Conservation (phyloP, 305 asterid species). For the Rubia occidens region DNA sequence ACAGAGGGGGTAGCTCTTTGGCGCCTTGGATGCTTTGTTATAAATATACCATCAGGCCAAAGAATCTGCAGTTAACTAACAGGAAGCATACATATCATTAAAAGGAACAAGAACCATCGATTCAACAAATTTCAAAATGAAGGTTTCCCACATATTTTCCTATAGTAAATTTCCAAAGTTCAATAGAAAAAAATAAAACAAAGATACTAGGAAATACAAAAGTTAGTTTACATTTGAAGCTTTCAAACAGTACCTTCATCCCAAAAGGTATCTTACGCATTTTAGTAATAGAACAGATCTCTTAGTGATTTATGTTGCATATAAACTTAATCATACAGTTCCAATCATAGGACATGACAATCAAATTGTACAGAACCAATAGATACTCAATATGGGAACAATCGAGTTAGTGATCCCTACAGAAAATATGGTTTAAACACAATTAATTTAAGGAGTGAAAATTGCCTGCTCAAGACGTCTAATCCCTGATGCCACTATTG, state of each 20-base stretch:
- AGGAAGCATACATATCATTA: background rate
- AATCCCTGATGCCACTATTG: constrained; percentile 87
- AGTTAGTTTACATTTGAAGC: background rate
- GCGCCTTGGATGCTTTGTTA: constrained; percentile 88
- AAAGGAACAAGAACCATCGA: background rate
- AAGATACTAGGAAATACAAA: background rate
- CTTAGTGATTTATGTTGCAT: background rate
- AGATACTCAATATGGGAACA: background rate
- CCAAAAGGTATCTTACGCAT: background rate
- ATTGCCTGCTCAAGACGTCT: constrained; percentile 78
- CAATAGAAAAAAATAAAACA: background rate
- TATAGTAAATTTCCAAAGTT: background rate
- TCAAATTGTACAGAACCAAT: background rate
- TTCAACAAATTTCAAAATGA: constrained; percentile 7
- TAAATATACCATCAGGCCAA: constrained; percentile 96
- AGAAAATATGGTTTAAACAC: background rate
- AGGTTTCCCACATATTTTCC: background rate
- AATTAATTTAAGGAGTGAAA: constrained; percentile 12
- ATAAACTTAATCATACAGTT: background rate
- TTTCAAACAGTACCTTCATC: background rate
- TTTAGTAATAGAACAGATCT: background rate
- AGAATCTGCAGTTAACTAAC: constrained; percentile 48
- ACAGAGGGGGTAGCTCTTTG: constrained; percentile 46
- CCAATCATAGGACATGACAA: background rate
- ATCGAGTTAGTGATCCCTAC: background rate